Evolutionary conservation across 495 filamentous ascomycete genomes (phyloP).

Genomic region (Penicillium bialowiezense): DNA sequence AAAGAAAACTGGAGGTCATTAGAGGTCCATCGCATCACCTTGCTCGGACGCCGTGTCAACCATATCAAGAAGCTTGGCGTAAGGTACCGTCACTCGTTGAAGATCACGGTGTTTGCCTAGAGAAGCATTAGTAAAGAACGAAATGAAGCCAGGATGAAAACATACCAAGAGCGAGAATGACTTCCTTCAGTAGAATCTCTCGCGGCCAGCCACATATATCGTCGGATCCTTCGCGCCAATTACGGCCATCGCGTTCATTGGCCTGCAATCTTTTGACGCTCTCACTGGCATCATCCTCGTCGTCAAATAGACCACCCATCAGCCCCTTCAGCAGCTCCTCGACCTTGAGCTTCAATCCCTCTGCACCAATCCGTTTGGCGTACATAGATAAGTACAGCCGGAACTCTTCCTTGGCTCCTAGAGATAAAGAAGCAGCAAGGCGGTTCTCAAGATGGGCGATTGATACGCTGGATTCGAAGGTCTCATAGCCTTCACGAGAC

Average conservation of each 20-base stretch:
- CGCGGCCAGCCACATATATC: slow-evolving; percentile 84
- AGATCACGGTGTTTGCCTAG: slow-evolving; percentile 90
- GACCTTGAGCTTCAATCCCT: slow-evolving; percentile 81
- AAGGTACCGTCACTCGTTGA: slow-evolving; percentile 87
- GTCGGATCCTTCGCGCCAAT: slow-evolving; percentile 48
- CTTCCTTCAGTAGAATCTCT: slow-evolving; percentile 79
- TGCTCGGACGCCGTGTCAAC: slow-evolving; percentile 42
- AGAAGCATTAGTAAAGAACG: slow-evolving; percentile 22
- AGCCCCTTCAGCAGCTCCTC: slow-evolving; percentile 84
- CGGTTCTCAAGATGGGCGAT: slow-evolving; percentile 96
- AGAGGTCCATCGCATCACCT: slow-evolving; percentile 56
- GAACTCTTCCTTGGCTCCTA: slow-evolving; percentile 89
- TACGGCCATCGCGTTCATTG: slow-evolving; percentile 56
- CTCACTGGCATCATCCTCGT: slow-evolving; percentile 40
- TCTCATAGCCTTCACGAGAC: slow-evolving; percentile 84
- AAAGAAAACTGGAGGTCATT: slow-evolving; percentile 6
- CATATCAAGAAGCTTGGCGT: slow-evolving; percentile 70
- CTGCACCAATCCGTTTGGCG: slow-evolving; percentile 87
- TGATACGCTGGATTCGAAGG: slow-evolving; percentile 84
- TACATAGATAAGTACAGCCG: slow-evolving; percentile 92
- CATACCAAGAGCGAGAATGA: slow-evolving; percentile 89
- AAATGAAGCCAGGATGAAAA: slow-evolving; percentile 11
- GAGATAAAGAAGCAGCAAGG: slow-evolving; percentile 79
- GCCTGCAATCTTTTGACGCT: slow-evolving; percentile 49
- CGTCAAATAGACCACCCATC: slow-evolving; percentile 65